phyloP scores from a whole-genome alignment of 2,329 filamentous ascomycete genomes.

The Aspergillus neotritici region DNA sequence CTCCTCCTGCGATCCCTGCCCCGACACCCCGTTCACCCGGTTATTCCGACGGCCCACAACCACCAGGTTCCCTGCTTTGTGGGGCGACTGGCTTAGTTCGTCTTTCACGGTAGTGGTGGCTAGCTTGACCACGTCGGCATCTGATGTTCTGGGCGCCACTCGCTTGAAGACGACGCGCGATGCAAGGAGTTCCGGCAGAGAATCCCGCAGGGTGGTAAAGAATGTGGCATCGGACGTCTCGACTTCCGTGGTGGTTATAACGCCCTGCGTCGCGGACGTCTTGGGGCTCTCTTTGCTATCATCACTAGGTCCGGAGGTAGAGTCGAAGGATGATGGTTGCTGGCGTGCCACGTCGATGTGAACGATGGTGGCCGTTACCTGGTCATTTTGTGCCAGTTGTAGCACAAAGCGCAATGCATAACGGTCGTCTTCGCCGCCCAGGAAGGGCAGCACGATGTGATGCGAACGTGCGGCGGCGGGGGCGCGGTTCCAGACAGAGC shows the following conservation, averaged over 20 bases:
- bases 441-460: slow-evolving; percentile 81
- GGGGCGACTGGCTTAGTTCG: slow-evolving; percentile 56
- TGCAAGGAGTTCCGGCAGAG: slow-evolving; percentile 47
- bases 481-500: slow-evolving; percentile 52
- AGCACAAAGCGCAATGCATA: slow-evolving; percentile 74
- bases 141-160: slow-evolving; percentile 34
- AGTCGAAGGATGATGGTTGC: slow-evolving; percentile 5
- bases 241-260: neutral
- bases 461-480: slow-evolving; percentile 63
- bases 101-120: slow-evolving; percentile 51
- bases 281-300: neutral
- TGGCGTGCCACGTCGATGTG: slow-evolving; percentile 45
- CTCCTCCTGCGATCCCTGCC: slow-evolving; percentile 31
- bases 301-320: slow-evolving; percentile 3
- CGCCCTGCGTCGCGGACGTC: slow-evolving; percentile 2
- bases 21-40: slow-evolving; percentile 7
- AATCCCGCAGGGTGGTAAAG: slow-evolving; percentile 53
- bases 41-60: slow-evolving; percentile 54
- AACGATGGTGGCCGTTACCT: slow-evolving; percentile 71
- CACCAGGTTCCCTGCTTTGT: slow-evolving; percentile 66
- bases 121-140: slow-evolving; percentile 37
- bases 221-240: slow-evolving; percentile 48
- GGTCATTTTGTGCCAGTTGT: slow-evolving; percentile 72
- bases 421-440: slow-evolving; percentile 76
- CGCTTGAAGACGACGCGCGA: slow-evolving; percentile 53